Conservation (phyloP, 495 filamentous ascomycete species). For the Pseudomonodictys pantanalensis region DNA sequence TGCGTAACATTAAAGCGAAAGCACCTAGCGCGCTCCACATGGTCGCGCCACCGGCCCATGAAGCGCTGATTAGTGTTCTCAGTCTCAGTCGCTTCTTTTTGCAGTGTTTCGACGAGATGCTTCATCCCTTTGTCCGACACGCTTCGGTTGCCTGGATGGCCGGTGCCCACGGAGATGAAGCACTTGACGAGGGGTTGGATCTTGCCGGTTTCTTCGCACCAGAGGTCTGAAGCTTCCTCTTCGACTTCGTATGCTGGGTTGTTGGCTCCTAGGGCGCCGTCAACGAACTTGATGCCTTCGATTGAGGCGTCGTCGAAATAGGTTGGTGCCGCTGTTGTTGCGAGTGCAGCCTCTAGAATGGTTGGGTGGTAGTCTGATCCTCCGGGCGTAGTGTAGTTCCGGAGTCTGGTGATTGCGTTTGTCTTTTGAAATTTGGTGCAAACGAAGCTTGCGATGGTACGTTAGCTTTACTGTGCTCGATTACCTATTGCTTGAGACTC, state of each 20-base stretch:
- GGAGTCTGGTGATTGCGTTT: conserved; percentile 4
- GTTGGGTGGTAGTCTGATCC: not conserved
- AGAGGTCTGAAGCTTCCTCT: conserved; percentile 14
- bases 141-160: conserved; percentile 3
- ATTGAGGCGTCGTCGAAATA: conserved; percentile 39
- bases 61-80: conserved; percentile 7
- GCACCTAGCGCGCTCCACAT: conserved; percentile 2
- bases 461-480: too few species aligned
- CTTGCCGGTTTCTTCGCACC: conserved; percentile 32
- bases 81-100: conserved; percentile 14
- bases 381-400: conserved; percentile 3
- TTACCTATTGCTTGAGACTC: too few species aligned
- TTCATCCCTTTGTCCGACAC: conserved; percentile 2
- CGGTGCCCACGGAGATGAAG: conserved; percentile 40
- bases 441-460: too few species aligned
- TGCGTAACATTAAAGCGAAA: conserved; percentile 25
- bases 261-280: conserved; percentile 21
- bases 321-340: conserved; percentile 17
- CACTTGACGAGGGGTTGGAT: conserved; percentile 37
- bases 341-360: conserved; percentile 14
- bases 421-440: conserved; percentile 9
- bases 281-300: conserved; percentile 40
- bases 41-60: conserved; percentile 1
- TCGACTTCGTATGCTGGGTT: conserved; percentile 18
- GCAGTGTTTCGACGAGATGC: conserved; percentile 5